These are phyloP conservation scores for Pseudopyrenochaeta lycopersici DNA, from an alignment of 2,329 filamentous ascomycete species.

Conservation along the genomic window DNA sequence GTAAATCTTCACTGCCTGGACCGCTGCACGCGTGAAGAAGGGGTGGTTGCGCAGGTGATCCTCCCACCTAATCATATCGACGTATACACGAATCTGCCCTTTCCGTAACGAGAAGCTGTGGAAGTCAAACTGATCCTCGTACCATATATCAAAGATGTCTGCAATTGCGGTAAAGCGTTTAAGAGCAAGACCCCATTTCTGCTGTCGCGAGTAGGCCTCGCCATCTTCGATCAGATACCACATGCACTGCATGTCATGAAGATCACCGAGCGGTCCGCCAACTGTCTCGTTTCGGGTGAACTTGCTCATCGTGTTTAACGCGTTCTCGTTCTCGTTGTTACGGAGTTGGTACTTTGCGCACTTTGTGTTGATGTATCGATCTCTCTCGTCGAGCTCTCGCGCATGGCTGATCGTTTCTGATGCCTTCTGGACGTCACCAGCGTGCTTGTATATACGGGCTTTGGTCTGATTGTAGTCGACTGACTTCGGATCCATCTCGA, in stretches of 20 bases:
- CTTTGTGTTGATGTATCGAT: constrained; percentile 98
- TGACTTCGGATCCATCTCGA: constrained; percentile 79
- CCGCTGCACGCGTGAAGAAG: constrained; percentile 85
- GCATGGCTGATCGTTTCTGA: constrained; percentile 89
- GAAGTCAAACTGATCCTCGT: constrained; percentile 99
- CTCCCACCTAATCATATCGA: constrained; percentile 98
- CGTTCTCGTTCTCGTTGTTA: constrained; percentile 88
- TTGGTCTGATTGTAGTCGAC: constrained; percentile 96
- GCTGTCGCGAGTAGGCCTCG: constrained; percentile 83
- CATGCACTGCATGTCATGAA: constrained; percentile 97
- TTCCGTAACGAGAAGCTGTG: constrained; percentile 97
- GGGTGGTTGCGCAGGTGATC: constrained; percentile 90
- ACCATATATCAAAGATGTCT: constrained; percentile 96
- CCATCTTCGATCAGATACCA: constrained; percentile 98
- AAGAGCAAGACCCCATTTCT: constrained; percentile 83
- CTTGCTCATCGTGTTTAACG: constrained; percentile 86
- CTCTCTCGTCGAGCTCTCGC: constrained; percentile 83
- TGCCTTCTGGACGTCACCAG: constrained; percentile 80
- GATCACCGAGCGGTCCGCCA: constrained; percentile 86
- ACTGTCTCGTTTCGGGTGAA: constrained; percentile 93
- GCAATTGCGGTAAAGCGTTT: constrained; percentile 91
- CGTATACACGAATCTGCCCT: constrained; percentile 91
- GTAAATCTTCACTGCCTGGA: constrained; percentile 84
- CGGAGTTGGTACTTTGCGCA: constrained; percentile 95
- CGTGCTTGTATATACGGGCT: constrained; percentile 92